Conservation (phyloP, 208 protist species). For the Leptomonas pyrrhocoris region DNA sequence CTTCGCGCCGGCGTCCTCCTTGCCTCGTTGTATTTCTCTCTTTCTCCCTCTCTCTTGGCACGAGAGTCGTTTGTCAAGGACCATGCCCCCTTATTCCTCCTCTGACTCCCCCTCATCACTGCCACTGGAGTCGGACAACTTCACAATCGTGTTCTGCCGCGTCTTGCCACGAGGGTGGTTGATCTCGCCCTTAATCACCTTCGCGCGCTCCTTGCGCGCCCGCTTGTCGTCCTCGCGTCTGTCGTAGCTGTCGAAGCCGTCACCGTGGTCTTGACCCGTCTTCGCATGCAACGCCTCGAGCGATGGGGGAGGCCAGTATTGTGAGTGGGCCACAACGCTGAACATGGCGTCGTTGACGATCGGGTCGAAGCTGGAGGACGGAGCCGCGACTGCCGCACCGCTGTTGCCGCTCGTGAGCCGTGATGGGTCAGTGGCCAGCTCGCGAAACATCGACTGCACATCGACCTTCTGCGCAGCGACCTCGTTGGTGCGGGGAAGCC, state of each 20-base stretch:
- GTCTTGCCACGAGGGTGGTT: conserved; percentile 85
- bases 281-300: conserved; percentile 62
- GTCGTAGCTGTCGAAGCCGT: conserved; percentile 87
- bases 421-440: not conserved
- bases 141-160: conserved; percentile 58
- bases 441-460: conserved; percentile 54
- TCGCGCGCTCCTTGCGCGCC: conserved; percentile 55
- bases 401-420: not conserved
- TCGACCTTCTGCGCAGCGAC: conserved; percentile 47
- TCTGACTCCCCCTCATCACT: conserved; percentile 25
- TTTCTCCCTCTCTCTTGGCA: not conserved
- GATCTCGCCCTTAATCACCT: conserved; percentile 75
- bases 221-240: conserved; percentile 67
- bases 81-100: not conserved
- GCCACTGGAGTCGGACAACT: conserved; percentile 48
- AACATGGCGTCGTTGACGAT: conserved; percentile 83
- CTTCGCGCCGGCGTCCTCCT: no score
- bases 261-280: conserved; percentile 46
- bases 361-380: conserved; percentile 58
- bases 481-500: conserved; percentile 63
- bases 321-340: conserved; percentile 54
- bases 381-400: no score
- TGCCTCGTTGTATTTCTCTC: no score
- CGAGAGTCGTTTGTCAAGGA: no score
- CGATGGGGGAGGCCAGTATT: conserved; percentile 76